Base-by-base conservation (phyloP, 257 asterid genomes). In the Leptodermis oblonga region DNA sequence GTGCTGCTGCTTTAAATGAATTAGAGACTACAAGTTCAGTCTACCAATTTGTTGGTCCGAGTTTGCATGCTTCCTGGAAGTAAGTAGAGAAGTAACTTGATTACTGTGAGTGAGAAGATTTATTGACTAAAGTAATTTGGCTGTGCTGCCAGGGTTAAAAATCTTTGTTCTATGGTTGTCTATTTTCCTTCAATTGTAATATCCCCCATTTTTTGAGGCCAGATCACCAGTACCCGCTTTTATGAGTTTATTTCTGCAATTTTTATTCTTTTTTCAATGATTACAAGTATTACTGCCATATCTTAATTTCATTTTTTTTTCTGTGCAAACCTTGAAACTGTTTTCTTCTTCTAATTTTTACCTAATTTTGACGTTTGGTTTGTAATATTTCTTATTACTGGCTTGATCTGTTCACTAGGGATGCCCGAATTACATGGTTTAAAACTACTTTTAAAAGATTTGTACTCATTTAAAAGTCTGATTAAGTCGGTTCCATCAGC, bases 21-120 rank as follows among this genome's bases (percentile, higher is more conserved):
- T 20, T 45, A 59, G 78, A 64, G 65, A 67, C 70, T 63, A 62
- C 56, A 64, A 61, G 42, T 62, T 52, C 8, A 4, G 75, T 33
- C 70, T 53, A 48, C 34, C 55, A 41, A 65, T 73, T 66, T 48
- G 43, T 18, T 31, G 62, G 60, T 72, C 92, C 92, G 70, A 82
- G 84, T 76, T 30, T 31, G 65, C 73, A 71, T 60, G 83, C 80
- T 75, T 58, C 83, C 53, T 90, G 97, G 97, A 84, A 78, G 97
- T 86, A 83, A 80, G 86, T 77, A 23, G 7, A 37, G 30, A 46
- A 53, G 8, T 33, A 25, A 33, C 62, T 67, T 58, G 42, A 22
- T 53, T 34, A 13, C 51, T 17, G 23, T n/a, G 43, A 10, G 4
- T n/a, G 37, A 25, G 68, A 49, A 20, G 22, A 5, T 20, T 43